Evolutionary conservation across 202 grass and related monocot species (phyloP).

Genomic region (Panicum hallii): DNA sequence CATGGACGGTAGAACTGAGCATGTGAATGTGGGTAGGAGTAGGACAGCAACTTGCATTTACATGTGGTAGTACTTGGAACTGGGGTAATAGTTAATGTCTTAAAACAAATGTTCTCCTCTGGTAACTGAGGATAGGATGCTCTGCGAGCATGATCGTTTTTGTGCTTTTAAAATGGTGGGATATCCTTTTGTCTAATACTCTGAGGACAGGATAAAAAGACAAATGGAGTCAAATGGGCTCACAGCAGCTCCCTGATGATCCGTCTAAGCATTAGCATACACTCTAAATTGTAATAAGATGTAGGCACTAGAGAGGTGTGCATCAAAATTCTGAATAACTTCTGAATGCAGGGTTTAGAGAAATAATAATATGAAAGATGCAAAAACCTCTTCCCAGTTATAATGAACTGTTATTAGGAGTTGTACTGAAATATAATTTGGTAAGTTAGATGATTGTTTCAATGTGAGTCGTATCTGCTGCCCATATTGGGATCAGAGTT

Average conservation of each 20-base stretch:
- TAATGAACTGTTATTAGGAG: not conserved
- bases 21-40: conserved; percentile 7
- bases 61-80: not conserved
- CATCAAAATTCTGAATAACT: not conserved
- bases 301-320: not conserved
- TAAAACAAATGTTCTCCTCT: conserved; percentile 1
- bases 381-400: not conserved
- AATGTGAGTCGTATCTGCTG: not conserved
- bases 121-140: conserved; percentile 6
- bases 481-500: not conserved
- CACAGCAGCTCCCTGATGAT: conserved; percentile 5
- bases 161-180: not conserved
- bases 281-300: not conserved
- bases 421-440: not conserved
- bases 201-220: not conserved
- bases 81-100: not conserved
- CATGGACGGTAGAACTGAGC: conserved; percentile 27
- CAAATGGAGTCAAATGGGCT: not conserved
- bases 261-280: not conserved
- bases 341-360: conserved; percentile 3
- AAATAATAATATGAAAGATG: not conserved
- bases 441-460: not conserved
- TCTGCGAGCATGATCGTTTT: not conserved
- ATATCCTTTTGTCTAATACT: conserved; percentile 4
- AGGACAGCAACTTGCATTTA: conserved; percentile 3